Base-by-base conservation (phyloP, 164 flowering plant genomes). In the Nymphaea thermarum region DNA sequence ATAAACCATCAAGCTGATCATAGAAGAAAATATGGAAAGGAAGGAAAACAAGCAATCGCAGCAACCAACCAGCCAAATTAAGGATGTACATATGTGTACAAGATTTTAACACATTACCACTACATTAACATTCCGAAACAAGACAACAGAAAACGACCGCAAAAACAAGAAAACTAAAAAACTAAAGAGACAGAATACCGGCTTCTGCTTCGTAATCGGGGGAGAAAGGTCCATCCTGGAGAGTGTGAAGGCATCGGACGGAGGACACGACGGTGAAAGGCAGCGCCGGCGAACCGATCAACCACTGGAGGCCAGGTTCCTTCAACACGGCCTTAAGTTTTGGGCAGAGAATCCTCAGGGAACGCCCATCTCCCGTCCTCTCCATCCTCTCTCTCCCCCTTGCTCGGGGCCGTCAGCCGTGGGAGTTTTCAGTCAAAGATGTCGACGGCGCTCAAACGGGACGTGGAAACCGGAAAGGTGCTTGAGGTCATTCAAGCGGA, bases 211-310 rank as follows among this genome's bases (percentile, higher is more conserved):
- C 6, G 79, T 53, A 79, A 67, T 89, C 82, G 1, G 93, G 85
- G 41, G 88, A 79, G 67, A 68, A 72, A 18, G 86, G 77, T 67
- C 73, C 62, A 68, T 63, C 62, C 12, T 81, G 67, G 17, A 59
- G 72, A 59, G 71, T 65, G 78, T 89, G 95, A 77, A 87, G 79
- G 76, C 90, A 89, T 68, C 82, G 69, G 80, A 93, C 94, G 89
- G 76, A 63, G 57, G 47, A 72, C 44, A 84, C 71, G 71, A 90
- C 71, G 18, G 90, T 86, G 55, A 47, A 72, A 5, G 84, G 83
- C 67, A 87, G 76, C 76, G 85, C 89, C 5, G 96, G 90, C 60
- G 97, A 89, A 60, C 95, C 95, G 76, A 91, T 85, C 18, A 93
- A 84, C 98, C 97, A 93, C 67, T 89, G 93, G 43, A 88, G 71